A percentile compares a stretch with the other conserved stretches of the same genome.
phyloP scores from a whole-genome alignment of 805 yeast genomes.

The Zygotorulaspora sp. region DNA sequence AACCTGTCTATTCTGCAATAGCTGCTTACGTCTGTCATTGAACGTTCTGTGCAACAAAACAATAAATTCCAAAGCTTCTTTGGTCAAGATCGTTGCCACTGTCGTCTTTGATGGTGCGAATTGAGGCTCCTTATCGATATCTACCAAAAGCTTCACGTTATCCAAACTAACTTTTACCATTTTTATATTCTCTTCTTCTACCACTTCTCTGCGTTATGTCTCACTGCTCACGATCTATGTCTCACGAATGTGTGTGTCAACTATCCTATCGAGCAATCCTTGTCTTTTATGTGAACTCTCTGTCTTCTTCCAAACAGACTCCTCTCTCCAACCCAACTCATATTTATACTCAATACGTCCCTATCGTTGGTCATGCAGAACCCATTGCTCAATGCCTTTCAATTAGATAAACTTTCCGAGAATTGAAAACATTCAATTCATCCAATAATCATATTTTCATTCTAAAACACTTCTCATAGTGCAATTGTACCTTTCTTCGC shows the following conservation, averaged over 20 bases:
- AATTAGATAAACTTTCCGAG: background rate
- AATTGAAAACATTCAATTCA: too few species aligned
- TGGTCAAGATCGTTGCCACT: constrained; percentile 37
- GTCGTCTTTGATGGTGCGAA: constrained; percentile 39
- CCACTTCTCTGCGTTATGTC: too few species aligned
- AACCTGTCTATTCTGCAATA: constrained; percentile 56
- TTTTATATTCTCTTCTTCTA: too few species aligned
- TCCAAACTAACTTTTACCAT: constrained; percentile 30
- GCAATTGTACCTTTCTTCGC: too few species aligned
- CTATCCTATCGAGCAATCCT: too few species aligned
- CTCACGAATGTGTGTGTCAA: too few species aligned
- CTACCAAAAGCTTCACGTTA: constrained; percentile 37
- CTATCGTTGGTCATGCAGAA: constrained; percentile 1
- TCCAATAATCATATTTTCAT: too few species aligned
- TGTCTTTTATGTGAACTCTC: too few species aligned
- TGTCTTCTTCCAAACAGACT: too few species aligned
- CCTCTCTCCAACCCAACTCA: background rate
- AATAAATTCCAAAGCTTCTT: constrained; percentile 55
- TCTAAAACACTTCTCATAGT: too few species aligned
- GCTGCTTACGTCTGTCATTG: constrained; percentile 53
- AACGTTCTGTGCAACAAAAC: constrained; percentile 71
- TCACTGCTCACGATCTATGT: too few species aligned
- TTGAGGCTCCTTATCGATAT: constrained; percentile 29
- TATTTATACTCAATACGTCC: background rate
- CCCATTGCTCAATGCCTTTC: background rate